A percentile compares a stretch with the other conserved stretches of the same genome.
phyloP scores from a whole-genome alignment of 192 early-diverging fungal genomes.

The Linnemannia zychae region DNA sequence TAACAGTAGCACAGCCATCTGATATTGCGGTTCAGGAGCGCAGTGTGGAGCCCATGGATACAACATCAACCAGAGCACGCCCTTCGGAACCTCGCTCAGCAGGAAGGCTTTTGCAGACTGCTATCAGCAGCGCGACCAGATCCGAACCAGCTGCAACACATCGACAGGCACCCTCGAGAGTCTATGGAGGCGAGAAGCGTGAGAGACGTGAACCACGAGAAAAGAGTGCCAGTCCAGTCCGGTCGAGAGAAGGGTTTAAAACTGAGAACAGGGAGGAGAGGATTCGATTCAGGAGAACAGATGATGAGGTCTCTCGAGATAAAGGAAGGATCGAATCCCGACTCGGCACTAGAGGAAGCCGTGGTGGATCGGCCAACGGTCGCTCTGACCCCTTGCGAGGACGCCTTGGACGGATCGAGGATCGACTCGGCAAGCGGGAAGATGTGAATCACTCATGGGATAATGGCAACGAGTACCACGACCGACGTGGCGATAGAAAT shows the following conservation, averaged over 20 bases:
- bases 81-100: constrained; percentile 15
- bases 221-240: constrained; percentile 30
- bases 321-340: constrained; percentile 37
- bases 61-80: constrained; percentile 1
- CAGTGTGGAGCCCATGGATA: constrained; percentile 14
- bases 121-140: constrained; percentile 39
- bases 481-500: constrained; percentile 15
- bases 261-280: constrained; percentile 15
- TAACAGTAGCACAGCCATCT: background rate
- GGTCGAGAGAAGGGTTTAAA: constrained; percentile 23
- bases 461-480: constrained; percentile 30
- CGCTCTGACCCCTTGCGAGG: constrained; percentile 1
- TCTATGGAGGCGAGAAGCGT: constrained; percentile 25
- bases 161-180: constrained; percentile 37
- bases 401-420: constrained; percentile 38
- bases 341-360: constrained; percentile 16
- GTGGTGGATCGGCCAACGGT: constrained; percentile 7
- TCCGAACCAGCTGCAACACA: constrained; percentile 12
- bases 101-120: constrained; percentile 37
- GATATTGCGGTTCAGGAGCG: background rate
- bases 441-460: constrained; percentile 25
- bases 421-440: constrained; percentile 16
- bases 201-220: constrained; percentile 19
- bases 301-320: constrained; percentile 22
- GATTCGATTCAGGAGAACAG: constrained; percentile 43